These are phyloP conservation scores for Naganishia sp. DNA, from an alignment of 1,284 basidiomycete species.

Conservation along the genomic window DNA sequence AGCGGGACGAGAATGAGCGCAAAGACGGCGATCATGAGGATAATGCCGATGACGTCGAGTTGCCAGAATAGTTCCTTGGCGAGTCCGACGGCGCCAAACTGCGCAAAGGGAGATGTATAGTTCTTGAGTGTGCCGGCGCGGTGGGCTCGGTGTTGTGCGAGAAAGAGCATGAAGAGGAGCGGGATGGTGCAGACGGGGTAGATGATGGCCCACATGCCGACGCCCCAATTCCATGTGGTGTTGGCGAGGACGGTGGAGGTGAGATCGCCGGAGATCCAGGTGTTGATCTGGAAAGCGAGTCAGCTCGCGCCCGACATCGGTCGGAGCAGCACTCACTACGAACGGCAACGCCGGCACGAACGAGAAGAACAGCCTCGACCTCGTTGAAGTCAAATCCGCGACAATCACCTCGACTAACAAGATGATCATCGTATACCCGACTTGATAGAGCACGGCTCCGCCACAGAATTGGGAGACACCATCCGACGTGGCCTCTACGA, in stretches of 20 bases:
- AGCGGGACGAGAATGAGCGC: conserved; percentile 53
- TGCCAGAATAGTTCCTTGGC: conserved; percentile 53
- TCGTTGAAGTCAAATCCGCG: conserved; percentile 53
- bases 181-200: conserved; percentile 51
- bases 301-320: neutral
- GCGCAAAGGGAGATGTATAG: conserved; percentile 43
- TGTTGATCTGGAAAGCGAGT: conserved; percentile 42
- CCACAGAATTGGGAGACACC: conserved; percentile 48
- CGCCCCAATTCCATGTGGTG: conserved; percentile 54
- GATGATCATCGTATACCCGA: conserved; percentile 44
- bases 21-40: conserved; percentile 47
- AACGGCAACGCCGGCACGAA: conserved; percentile 55
- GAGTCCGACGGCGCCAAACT: conserved; percentile 35
- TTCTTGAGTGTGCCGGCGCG: conserved; percentile 42
- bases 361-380: conserved; percentile 53
- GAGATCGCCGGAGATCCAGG: conserved; percentile 53
- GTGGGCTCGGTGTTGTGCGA: conserved; percentile 43
- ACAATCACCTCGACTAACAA: conserved; percentile 53
- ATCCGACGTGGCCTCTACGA: conserved; percentile 49
- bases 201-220: conserved; percentile 52
- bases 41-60: conserved; percentile 51
- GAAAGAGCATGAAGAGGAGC: conserved; percentile 44
- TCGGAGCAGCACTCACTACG: conserved; percentile 36
- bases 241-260: conserved; percentile 41
- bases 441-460: conserved; percentile 51